phyloP scores from a whole-genome alignment of 2,329 filamentous ascomycete species.

The Exophiala bonariae region DNA sequence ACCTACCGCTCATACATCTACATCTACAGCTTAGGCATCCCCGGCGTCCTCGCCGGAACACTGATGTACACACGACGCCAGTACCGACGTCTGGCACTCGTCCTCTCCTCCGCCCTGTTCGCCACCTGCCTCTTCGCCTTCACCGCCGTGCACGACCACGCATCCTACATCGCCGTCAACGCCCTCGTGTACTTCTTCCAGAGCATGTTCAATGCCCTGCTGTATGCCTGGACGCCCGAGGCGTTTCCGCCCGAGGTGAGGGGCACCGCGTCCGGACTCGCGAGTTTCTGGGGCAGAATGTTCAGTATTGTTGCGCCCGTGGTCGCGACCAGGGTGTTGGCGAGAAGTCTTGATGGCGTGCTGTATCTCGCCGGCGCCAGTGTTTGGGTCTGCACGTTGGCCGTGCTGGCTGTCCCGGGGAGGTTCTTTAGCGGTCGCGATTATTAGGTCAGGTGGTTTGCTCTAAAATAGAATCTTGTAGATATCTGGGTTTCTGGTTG shows the following conservation, averaged over 20 bases:
- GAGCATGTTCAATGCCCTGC: constrained; percentile 51
- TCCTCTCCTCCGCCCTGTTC: constrained; percentile 44
- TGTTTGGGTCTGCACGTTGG: constrained; percentile 27
- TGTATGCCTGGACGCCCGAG: constrained; percentile 55
- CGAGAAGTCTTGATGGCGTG: constrained; percentile 47
- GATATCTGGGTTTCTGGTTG: no score
- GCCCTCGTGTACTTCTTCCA: constrained; percentile 56
- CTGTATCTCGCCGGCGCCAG: constrained; percentile 54
- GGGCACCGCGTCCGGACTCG: constrained; percentile 56
- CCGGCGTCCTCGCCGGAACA: constrained; percentile 39
- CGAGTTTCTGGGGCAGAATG: constrained; percentile 60
- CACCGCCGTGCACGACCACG: constrained; percentile 44
- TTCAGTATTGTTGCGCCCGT: constrained; percentile 60
- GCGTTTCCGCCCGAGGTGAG: constrained; percentile 53
- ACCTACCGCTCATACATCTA: constrained; percentile 38
- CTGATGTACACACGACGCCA: constrained; percentile 48
- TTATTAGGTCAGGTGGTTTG: no score
- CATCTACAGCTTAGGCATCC: constrained; percentile 36
- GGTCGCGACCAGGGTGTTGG: constrained; percentile 50
- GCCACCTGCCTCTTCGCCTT: constrained; percentile 45
- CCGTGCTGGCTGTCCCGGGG: constrained; percentile 26
- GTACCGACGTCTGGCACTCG: constrained; percentile 48
- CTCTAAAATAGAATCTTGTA: no score
- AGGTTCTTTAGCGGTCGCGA: constrained; percentile 25
- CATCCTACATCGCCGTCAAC: constrained; percentile 51